A percentile compares a stretch with the other conserved stretches of the same genome.
Evolutionary conservation across 495 filamentous ascomycete species (phyloP).

Genomic region (Penicillium taxi): DNA sequence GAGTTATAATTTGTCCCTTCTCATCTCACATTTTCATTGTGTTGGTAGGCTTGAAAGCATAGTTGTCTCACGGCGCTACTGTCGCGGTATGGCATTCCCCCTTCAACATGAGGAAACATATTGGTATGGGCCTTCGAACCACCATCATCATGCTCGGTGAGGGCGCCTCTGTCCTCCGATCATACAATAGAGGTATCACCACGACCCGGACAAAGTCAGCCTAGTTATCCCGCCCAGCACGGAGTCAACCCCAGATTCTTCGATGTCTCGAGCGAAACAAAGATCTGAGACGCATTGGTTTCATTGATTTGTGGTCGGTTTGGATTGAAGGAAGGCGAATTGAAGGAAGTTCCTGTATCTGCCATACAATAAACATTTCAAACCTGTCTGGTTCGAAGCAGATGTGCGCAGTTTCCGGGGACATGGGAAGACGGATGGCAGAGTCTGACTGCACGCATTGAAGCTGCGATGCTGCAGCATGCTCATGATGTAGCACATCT

Average conservation of each 20-base stretch:
- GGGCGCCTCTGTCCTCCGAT: slow-evolving; percentile 77
- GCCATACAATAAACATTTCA: slow-evolving; percentile 86
- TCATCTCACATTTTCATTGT: no score
- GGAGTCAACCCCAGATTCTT: slow-evolving; percentile 52
- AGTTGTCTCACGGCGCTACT: no score
- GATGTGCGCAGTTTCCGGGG: slow-evolving; percentile 75
- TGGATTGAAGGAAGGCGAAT: slow-evolving; percentile 80
- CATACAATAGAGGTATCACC: slow-evolving; percentile 65
- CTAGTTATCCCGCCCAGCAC: slow-evolving; percentile 53
- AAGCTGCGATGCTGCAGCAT: slow-evolving; percentile 84
- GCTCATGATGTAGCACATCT: slow-evolving; percentile 42
- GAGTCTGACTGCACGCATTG: slow-evolving; percentile 89
- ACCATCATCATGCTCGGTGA: slow-evolving; percentile 83
- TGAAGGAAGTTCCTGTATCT: slow-evolving; percentile 79
- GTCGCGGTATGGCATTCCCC: no score
- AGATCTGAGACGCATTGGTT: slow-evolving; percentile 64
- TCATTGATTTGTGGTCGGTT: slow-evolving; percentile 74
- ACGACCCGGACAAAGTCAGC: slow-evolving; percentile 57
- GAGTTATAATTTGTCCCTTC: no score
- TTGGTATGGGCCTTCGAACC: slow-evolving; percentile 89
- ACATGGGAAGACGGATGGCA: slow-evolving; percentile 67
- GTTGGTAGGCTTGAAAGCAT: no score
- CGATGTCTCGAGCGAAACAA: slow-evolving; percentile 64
- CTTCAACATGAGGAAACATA: background rate
- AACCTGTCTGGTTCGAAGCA: slow-evolving; percentile 99